Percentiles rank a stretch among this genome's conserved stretches.
phyloP scores from a whole-genome alignment of 2,329 filamentous ascomycete genomes.

The Cladophialophora exuberans region DNA sequence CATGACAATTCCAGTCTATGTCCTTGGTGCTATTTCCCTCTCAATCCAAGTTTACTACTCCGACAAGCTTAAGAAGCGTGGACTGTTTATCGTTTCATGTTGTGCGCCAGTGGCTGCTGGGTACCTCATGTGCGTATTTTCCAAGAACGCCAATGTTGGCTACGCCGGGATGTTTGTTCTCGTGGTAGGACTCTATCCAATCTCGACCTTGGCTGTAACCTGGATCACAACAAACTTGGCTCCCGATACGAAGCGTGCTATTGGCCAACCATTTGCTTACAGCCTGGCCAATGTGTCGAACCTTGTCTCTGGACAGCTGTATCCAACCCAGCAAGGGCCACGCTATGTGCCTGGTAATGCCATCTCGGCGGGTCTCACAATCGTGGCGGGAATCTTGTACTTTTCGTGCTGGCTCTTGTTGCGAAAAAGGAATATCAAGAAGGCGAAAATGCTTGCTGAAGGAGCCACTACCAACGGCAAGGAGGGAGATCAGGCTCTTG shows the following conservation, averaged over 20 bases:
- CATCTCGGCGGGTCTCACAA: conserved; percentile 34
- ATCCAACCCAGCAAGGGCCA: conserved; percentile 38
- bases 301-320: conserved; percentile 40
- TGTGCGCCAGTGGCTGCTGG: conserved; percentile 38
- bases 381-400: conserved; percentile 33
- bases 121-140: conserved; percentile 40
- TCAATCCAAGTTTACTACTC: conserved; percentile 31
- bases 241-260: conserved; percentile 40
- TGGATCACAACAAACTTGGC: conserved; percentile 42
- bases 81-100: conserved; percentile 36
- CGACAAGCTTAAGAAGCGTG: conserved; percentile 39
- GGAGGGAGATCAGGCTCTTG: conserved; percentile 35
- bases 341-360: conserved; percentile 38
- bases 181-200: conserved; percentile 35
- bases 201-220: conserved; percentile 34
- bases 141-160: conserved; percentile 36
- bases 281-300: conserved; percentile 37
- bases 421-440: conserved; percentile 34
- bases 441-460: conserved; percentile 36
- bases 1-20: conserved; percentile 60
- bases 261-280: conserved; percentile 38
- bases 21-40: conserved; percentile 47
- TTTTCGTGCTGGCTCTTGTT: conserved; percentile 36
- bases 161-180: conserved; percentile 42
- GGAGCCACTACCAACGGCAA: conserved; percentile 35